Base-by-base conservation (phyloP, 2,329 filamentous ascomycete genomes). In the Fusarium sp. region DNA sequence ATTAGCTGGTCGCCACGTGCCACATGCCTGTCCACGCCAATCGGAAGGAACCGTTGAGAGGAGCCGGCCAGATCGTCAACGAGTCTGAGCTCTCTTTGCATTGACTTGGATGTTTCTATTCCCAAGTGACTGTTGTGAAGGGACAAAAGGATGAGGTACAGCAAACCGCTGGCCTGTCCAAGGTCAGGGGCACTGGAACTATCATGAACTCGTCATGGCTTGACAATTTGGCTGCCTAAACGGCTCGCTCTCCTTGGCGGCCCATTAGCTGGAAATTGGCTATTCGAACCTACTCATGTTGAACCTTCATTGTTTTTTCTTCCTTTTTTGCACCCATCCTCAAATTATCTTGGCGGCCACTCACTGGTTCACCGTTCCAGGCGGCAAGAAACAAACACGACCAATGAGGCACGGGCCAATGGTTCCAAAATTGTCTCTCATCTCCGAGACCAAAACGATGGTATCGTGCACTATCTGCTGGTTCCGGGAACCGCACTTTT, bases 1-100 rank as follows among this genome's bases (percentile, higher is more conserved):
- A 74, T 74, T 65, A 56, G 47, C 58, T 69, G 67, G 53, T 56
- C 69, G 67, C 75, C 74, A 77, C 75, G 75, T 77, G 75, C 73
- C 31, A 68, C 18, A 69, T 62, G 46, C 56, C 57, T 68, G 50
- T n/a, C 46, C 59, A 65, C 44, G 25, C 73, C 72, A 77, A 77
- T 77, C 67, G 70, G 71, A 71, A 68, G 50, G 20, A 52, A 44
- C 44, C 47, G 54, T 60, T 35, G 45, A 60, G 47, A 18, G 10
- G 44, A 61, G 56, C 35, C 20, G 47, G 41, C 58, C 44, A 59
- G 47, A 49, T 68, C 58, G 54, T 54, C 35, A 50, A 33, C 29
- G 25, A 54, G 22, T 39, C 50, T 54, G 65, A 56, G 54, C 67
- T 63, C 39, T n/a, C 46, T 25, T 61, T 31, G 42, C 42, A 44